Evolutionary conservation across 2,329 filamentous ascomycete species (phyloP), one percentile per base, ranked within the genome.

Genomic region (Diaporthe batatas): DNA sequence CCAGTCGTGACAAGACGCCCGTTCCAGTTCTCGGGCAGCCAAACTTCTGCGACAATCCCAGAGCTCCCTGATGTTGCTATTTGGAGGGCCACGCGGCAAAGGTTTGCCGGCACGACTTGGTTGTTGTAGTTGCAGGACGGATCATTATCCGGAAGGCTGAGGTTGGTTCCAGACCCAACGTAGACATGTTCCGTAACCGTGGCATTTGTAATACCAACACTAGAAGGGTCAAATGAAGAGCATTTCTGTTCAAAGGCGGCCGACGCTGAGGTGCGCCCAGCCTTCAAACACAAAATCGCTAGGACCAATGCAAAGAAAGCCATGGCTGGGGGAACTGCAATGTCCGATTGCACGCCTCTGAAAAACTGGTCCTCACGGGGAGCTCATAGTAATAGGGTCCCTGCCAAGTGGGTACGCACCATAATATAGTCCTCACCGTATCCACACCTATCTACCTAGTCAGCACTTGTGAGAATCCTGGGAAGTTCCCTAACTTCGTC

Each of bases 1-100:
- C 86, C 86, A 0, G 84, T 86, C 32, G 81, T 83, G 51, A 88
- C 74, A 73, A 86, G 83, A 0, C 87, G 83, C 1, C 83, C 82
- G 1, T 81, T 82, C 80, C 86, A 88, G 42, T 78, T 73, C 47
- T 80, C 76, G 0, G 86, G 86, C 49, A 88, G 81, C 86, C 86
- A 88, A 1, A 83, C 80, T 75, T 88, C 86, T 21, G 85, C 76
- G 10, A 79, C 83, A 42, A 89, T 84, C 65, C 83, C 82, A 16
- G 85, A 85, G 21, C 79, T 80, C 55, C 79, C 76, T 3, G 79
- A 79, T 0, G 81, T 82, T 21, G 76, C 72, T 2, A 81, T 75
- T 14, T 75, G 73, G 67, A 80, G 58, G 3, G 75, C 75, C 3
- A 81, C 73, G 2, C 79, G 79, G 68, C 79, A 81, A 2, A 81